Percentiles rank a stretch among this genome's conserved stretches.
Evolutionary conservation across 768 basidiomycete species (phyloP).

Genomic region (Tephrocybe sp.): DNA sequence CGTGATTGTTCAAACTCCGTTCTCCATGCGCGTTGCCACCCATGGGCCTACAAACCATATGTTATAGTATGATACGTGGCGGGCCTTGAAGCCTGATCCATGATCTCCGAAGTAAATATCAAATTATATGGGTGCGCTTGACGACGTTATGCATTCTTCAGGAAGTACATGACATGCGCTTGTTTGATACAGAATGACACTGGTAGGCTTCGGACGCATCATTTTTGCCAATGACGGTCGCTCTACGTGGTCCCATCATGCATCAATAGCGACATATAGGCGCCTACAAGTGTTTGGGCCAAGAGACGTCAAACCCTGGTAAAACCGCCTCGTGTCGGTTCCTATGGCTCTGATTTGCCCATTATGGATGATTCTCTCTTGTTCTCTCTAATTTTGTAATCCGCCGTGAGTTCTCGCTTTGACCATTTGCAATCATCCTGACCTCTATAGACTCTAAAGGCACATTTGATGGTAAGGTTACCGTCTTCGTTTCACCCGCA

Average conservation of each 20-base stretch:
- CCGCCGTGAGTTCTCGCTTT: not conserved
- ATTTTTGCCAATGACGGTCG: not conserved
- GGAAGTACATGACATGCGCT: not conserved
- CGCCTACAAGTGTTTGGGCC: slow-evolving; percentile 6
- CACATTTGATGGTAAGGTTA: slow-evolving; percentile 8
- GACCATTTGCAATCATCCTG: slow-evolving; percentile 1
- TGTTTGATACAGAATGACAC: not conserved
- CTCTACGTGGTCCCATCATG: not conserved
- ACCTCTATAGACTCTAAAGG: not conserved
- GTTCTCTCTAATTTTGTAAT: not conserved
- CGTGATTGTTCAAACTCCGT: not conserved
- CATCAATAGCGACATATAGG: slow-evolving; percentile 13
- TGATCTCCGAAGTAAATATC: not conserved
- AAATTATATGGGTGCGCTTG: not conserved
- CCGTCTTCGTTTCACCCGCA: not conserved
- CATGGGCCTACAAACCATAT: not conserved
- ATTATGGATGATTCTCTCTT: slow-evolving; percentile 6
- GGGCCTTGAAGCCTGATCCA: not conserved
- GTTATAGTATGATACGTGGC: no score
- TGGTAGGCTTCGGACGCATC: not conserved
- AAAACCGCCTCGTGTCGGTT: slow-evolving; percentile 10
- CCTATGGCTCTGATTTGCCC: slow-evolving; percentile 9
- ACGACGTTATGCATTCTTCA: not conserved
- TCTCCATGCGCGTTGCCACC: not conserved
- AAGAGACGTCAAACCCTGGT: not conserved